phyloP scores from a whole-genome alignment of 768 basidiomycete species.

The Suillus hirtellus region DNA sequence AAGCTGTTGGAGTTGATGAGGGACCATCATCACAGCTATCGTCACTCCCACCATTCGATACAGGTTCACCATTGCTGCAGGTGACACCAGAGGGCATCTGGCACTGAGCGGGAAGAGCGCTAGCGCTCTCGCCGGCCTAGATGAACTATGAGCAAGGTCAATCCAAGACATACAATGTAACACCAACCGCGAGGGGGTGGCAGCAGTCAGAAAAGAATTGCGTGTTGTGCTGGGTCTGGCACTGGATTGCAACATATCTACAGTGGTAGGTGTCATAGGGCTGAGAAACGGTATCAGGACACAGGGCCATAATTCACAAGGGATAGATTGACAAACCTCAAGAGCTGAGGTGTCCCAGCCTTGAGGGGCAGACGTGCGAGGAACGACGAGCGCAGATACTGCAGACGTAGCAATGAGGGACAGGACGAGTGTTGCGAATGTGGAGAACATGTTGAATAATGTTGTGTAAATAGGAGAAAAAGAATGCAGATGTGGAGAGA shows the following conservation, averaged over 20 bases:
- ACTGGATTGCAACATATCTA: conserved; percentile 60
- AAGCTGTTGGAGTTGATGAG: conserved; percentile 19
- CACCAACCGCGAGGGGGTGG: conserved; percentile 61
- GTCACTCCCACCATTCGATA: conserved; percentile 26
- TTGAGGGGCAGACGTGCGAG: conserved; percentile 35
- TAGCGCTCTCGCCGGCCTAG: conserved; percentile 53
- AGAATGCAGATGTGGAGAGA: conserved; percentile 17
- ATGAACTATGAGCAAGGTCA: conserved; percentile 6
- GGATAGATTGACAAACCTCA: conserved; percentile 34
- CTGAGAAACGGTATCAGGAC: conserved; percentile 31
- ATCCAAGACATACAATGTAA: conserved; percentile 7
- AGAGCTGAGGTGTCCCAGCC: conserved; percentile 48
- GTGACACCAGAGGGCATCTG: conserved; percentile 39
- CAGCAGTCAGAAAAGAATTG: conserved; percentile 69
- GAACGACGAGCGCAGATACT: conserved; percentile 38
- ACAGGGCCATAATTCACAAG: conserved; percentile 6
- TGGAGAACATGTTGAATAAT: conserved; percentile 33
- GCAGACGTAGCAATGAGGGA: conserved; percentile 43
- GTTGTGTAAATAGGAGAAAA: conserved; percentile 28
- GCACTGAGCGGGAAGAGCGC: conserved; percentile 53
- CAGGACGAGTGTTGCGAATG: conserved; percentile 41
- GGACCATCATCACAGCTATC: conserved; percentile 36
- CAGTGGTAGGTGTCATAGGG: conserved; percentile 56
- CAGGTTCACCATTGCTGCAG: conserved; percentile 16
- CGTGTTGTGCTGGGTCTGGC: conserved; percentile 47